Percentiles rank a stretch among this genome's conserved stretches.
phyloP scores from a whole-genome alignment of 2,329 filamentous ascomycete genomes.

The Phialemonium atrogriseum region DNA sequence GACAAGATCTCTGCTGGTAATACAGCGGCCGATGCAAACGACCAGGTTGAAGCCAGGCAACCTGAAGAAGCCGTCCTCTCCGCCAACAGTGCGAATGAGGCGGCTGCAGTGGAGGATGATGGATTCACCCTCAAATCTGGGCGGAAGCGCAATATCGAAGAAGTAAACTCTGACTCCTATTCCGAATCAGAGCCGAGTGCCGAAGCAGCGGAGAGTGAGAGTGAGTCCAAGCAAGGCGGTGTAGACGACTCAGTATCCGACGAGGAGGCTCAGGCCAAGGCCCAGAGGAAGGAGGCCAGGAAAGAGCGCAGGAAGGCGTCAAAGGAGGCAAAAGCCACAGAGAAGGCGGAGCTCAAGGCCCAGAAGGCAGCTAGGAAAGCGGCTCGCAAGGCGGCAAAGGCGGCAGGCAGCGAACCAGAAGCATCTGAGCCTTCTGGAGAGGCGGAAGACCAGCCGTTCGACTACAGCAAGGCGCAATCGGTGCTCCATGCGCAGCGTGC shows the following conservation, averaged over 20 bases:
- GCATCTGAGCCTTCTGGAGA: no score
- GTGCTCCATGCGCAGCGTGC: constrained; percentile 20
- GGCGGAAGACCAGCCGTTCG: constrained; percentile 22
- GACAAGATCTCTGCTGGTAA: constrained; percentile 15
- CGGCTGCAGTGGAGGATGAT: constrained; percentile 23
- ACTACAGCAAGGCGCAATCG: constrained; percentile 25
- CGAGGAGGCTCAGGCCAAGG: constrained; percentile 11
- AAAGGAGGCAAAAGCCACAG: constrained; percentile 5
- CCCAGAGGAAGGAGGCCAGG: constrained; percentile 8
- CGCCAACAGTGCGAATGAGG: constrained; percentile 14
- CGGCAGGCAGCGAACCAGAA: constrained; percentile 7
- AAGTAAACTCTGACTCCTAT: constrained; percentile 9
- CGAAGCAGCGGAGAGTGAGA: constrained; percentile 10
- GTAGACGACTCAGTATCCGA: constrained; percentile 8
- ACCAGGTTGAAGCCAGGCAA: constrained; percentile 5
- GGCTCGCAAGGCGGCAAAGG: neutral
- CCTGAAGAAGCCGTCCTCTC: constrained; percentile 14
- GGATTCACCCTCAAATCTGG: constrained; percentile 50
- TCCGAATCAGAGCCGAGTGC: constrained; percentile 6
- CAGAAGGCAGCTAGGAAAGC: neutral
- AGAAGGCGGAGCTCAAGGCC: neutral
- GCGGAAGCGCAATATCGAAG: constrained; percentile 39
- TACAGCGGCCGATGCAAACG: constrained; percentile 3
- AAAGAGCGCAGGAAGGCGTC: constrained; percentile 2
- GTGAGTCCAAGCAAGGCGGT: constrained; percentile 5